phyloP scores from a whole-genome alignment of 352 stramenopile species.

The Blastocystis sp. region DNA sequence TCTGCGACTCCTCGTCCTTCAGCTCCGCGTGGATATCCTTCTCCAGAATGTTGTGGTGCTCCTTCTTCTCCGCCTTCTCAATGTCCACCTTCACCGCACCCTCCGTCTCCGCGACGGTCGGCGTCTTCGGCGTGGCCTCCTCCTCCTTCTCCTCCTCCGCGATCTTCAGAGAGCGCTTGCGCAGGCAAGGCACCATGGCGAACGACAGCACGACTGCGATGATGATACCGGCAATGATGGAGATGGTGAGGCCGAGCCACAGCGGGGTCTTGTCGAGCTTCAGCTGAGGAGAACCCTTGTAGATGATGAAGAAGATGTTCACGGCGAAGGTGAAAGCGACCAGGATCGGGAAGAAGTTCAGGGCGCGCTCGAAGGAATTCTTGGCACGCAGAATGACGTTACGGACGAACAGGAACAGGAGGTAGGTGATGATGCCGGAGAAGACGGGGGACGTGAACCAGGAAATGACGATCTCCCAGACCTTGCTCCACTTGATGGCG shows the following conservation, averaged over 20 bases:
- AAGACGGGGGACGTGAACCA: constrained; percentile 78
- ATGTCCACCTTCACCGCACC: constrained; percentile 1
- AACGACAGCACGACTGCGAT: constrained; percentile 54
- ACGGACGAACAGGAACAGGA: constrained; percentile 77
- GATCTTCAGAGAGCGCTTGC: constrained; percentile 17
- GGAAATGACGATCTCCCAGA: constrained; percentile 76
- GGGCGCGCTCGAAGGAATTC: constrained; percentile 72
- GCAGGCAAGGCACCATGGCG: constrained; percentile 68
- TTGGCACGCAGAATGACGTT: constrained; percentile 75
- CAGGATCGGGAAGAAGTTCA: constrained; percentile 74
- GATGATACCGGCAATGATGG: constrained; percentile 67
- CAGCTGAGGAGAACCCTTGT: constrained; percentile 71
- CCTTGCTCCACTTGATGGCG: constrained; percentile 74
- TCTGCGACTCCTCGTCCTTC: constrained; percentile 70
- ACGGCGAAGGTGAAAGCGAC: constrained; percentile 75
- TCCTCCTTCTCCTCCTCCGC: constrained; percentile 45
- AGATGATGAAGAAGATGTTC: constrained; percentile 76
- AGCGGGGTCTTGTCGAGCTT: constrained; percentile 67
- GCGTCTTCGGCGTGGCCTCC: background rate
- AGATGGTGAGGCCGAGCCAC: constrained; percentile 37
- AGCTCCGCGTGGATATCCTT: constrained; percentile 73
- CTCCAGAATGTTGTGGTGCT: constrained; percentile 69
- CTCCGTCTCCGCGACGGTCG: background rate
- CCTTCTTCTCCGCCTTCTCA: constrained; percentile 31
- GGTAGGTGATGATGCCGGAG: constrained; percentile 74